phyloP scores from a whole-genome alignment of 2,329 filamentous ascomycete genomes.

The Dendryphion nanum region DNA sequence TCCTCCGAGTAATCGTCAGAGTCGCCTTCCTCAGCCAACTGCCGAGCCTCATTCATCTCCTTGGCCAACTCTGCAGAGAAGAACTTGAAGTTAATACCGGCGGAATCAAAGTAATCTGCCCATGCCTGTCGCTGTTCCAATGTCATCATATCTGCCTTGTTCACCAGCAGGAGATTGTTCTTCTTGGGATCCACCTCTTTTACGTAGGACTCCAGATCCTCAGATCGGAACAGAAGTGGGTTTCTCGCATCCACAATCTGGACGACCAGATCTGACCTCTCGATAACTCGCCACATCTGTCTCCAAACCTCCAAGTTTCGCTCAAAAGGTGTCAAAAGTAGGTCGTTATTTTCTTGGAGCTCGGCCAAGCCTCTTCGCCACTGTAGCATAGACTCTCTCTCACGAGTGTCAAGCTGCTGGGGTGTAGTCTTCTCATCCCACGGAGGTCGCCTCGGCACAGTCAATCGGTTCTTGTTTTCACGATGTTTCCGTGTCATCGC shows the following conservation, averaged over 20 bases:
- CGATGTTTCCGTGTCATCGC: slow-evolving; percentile 77
- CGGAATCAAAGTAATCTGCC: slow-evolving; percentile 80
- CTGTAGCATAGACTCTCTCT: slow-evolving; percentile 77
- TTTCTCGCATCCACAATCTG: slow-evolving; percentile 98
- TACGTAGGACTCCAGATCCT: slow-evolving; percentile 90
- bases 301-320: slow-evolving; percentile 97
- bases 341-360: slow-evolving; percentile 87
- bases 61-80: slow-evolving; percentile 94
- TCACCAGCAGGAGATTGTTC: slow-evolving; percentile 88
- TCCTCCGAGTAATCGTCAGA: slow-evolving; percentile 39
- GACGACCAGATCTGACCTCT: slow-evolving; percentile 90
- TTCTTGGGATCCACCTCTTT: slow-evolving; percentile 88
- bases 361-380: slow-evolving; percentile 92
- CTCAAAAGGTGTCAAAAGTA: slow-evolving; percentile 97
- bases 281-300: slow-evolving; percentile 96
- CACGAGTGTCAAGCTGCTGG: slow-evolving; percentile 72
- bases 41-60: slow-evolving; percentile 75
- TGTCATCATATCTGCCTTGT: slow-evolving; percentile 99
- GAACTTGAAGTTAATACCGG: slow-evolving; percentile 87
- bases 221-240: slow-evolving; percentile 88
- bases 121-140: slow-evolving; percentile 75
- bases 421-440: slow-evolving; percentile 88
- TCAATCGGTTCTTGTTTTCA: slow-evolving; percentile 74
- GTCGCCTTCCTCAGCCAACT: slow-evolving; percentile 53
- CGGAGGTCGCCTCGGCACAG: slow-evolving; percentile 82